These are phyloP conservation scores for Hylodesmum podocarpum DNA, from an alignment of 306 rosid genomes.

Conservation along the genomic window DNA sequence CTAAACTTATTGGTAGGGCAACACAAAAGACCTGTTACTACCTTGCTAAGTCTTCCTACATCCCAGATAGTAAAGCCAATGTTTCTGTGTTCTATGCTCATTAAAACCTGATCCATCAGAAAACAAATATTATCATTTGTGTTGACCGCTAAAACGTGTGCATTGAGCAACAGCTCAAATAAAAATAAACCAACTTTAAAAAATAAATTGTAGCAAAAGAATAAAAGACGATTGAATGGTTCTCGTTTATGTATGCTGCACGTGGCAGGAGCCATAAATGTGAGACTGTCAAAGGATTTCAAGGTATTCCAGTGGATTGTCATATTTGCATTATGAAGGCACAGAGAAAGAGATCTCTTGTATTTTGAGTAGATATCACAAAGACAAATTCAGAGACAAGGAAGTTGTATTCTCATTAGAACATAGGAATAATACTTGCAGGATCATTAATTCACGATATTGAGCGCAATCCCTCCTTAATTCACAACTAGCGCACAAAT, in stretches of 20 bases:
- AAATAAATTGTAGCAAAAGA: neutral
- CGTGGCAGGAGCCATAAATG: too few relatives aligned
- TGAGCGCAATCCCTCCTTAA: neutral
- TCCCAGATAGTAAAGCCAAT: conserved; percentile 21
- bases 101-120: conserved; percentile 51
- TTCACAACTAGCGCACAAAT: neutral
- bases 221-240: conserved; percentile 28
- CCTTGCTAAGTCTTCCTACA: too few relatives aligned
- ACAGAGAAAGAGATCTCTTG: neutral
- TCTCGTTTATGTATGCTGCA: neutral
- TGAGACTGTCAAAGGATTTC: too few relatives aligned
- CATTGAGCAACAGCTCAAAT: neutral
- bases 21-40: too few relatives aligned
- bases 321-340: neutral
- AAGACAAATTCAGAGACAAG: conserved; percentile 19
- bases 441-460: neutral
- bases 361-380: neutral
- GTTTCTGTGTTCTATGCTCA: conserved; percentile 48
- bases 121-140: neutral
- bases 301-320: neutral
- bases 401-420: conserved; percentile 32
- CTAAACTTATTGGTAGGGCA: too few relatives aligned
- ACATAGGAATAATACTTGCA: neutral
- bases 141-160: neutral
- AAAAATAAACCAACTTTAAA: neutral